A percentile compares a stretch with the other conserved stretches of the same genome.
These are phyloP conservation scores for Punica granatum DNA, from an alignment of 345 rosid species.

Conservation along the genomic window DNA sequence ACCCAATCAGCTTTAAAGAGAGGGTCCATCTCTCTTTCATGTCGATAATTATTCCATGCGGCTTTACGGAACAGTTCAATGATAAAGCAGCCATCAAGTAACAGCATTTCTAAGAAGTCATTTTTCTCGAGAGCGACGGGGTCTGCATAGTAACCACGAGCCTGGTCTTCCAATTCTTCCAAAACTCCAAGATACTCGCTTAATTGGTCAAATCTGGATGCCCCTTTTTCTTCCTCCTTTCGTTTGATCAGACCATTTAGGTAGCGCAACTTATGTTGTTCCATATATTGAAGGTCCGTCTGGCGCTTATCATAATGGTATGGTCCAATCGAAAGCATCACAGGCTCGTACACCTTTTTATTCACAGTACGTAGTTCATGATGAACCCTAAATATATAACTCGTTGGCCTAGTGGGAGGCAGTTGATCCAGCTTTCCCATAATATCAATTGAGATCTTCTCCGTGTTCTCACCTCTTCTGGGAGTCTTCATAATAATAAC, in stretches of 20 bases:
- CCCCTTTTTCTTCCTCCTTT: background rate
- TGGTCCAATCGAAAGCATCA: constrained; percentile 12
- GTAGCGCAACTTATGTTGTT: constrained; percentile 6
- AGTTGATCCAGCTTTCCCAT: background rate
- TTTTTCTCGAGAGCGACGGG: background rate
- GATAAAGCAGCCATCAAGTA: constrained; percentile 23
- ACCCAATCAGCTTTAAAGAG: background rate
- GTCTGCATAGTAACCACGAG: constrained; percentile 17
- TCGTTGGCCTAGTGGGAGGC: background rate
- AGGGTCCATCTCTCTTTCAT: background rate
- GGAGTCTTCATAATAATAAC: background rate
- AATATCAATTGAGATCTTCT: background rate
- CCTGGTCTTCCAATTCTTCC: constrained; percentile 13
- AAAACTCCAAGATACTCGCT: background rate
- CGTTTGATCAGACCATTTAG: background rate
- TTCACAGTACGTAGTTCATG: background rate
- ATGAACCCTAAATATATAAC: background rate
- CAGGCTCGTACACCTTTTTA: constrained; percentile 6
- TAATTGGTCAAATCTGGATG: background rate
- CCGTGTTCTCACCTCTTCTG: background rate
- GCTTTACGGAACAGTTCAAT: constrained; percentile 10
- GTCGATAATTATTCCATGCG: background rate
- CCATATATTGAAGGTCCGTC: constrained; percentile 9
- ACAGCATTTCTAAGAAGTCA: constrained; percentile 21
- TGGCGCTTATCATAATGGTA: constrained; percentile 5